These are phyloP conservation scores for Parasarocladium wereldwijsianum DNA, from an alignment of 2,329 filamentous ascomycete genomes.

Conservation along the genomic window DNA sequence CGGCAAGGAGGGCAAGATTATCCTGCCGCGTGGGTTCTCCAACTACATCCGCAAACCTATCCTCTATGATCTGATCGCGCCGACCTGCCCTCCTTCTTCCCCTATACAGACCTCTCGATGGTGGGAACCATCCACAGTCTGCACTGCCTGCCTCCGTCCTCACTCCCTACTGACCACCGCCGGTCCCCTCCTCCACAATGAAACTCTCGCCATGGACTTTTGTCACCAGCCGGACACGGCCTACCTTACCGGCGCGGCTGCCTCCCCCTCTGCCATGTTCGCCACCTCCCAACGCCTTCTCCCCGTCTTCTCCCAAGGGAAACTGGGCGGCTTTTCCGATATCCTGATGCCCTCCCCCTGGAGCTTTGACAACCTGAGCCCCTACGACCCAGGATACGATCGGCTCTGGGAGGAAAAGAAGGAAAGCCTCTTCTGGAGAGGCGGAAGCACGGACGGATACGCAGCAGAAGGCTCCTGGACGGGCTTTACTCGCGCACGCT, in stretches of 20 bases:
- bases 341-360: conserved; percentile 40
- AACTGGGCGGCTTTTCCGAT: conserved; percentile 37
- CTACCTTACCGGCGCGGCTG: conserved; percentile 35
- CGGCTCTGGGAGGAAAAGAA: conserved; percentile 30
- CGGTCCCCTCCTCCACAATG: conserved; percentile 35
- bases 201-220: conserved; percentile 35
- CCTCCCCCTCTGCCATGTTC: conserved; percentile 32
- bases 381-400: conserved; percentile 30
- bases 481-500: conserved; percentile 53
- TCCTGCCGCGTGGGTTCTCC: conserved; percentile 6
- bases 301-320: conserved; percentile 41
- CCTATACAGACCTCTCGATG: conserved; percentile 23
- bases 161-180: conserved; percentile 16
- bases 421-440: conserved; percentile 39
- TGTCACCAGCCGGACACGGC: conserved; percentile 34
- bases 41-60: conserved; percentile 13
- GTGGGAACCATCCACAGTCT: conserved; percentile 23
- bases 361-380: conserved; percentile 41
- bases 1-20: neutral
- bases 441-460: conserved; percentile 40
- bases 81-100: conserved; percentile 30
- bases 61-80: conserved; percentile 20
- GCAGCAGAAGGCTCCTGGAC: conserved; percentile 29
- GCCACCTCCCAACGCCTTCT: conserved; percentile 32
- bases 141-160: conserved; percentile 17